A percentile compares a stretch with the other conserved stretches of the same genome.
Evolutionary conservation across 2,329 filamentous ascomycete species (phyloP).

Genomic region (Beauveria sp.): DNA sequence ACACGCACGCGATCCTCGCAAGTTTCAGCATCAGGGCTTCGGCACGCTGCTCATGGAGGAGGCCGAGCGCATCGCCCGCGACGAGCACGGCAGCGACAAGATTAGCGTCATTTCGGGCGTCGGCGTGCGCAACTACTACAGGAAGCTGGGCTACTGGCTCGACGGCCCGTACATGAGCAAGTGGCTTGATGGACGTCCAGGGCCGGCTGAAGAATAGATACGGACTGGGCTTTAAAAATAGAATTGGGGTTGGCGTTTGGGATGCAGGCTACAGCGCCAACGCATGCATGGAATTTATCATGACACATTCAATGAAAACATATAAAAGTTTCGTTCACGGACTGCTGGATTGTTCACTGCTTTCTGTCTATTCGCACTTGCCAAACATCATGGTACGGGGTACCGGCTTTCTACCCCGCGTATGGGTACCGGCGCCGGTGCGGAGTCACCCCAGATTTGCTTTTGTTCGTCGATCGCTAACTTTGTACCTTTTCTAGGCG

Average conservation of each 20-base stretch:
- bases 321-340: no score
- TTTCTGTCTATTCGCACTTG: no score
- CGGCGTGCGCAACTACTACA: conserved; percentile 91
- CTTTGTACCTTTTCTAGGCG: neutral
- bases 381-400: neutral
- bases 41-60: conserved; percentile 97
- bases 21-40: conserved; percentile 98
- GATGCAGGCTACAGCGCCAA: neutral
- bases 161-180: conserved; percentile 83
- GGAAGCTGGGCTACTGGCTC: conserved; percentile 83
- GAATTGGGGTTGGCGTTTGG: neutral
- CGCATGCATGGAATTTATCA: neutral
- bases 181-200: conserved; percentile 43
- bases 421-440: conserved; percentile 3
- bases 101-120: conserved; percentile 98
- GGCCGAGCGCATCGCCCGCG: conserved; percentile 86
- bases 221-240: neutral
- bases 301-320: neutral
- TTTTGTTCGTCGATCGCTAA: neutral
- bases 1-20: conserved; percentile 87
- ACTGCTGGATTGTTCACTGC: neutral
- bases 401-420: conserved; percentile 1
- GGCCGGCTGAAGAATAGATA: neutral
- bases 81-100: conserved; percentile 90
- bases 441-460: neutral